phyloP scores from a whole-genome alignment of 768 basidiomycete genomes.

The Clavulina sp. region DNA sequence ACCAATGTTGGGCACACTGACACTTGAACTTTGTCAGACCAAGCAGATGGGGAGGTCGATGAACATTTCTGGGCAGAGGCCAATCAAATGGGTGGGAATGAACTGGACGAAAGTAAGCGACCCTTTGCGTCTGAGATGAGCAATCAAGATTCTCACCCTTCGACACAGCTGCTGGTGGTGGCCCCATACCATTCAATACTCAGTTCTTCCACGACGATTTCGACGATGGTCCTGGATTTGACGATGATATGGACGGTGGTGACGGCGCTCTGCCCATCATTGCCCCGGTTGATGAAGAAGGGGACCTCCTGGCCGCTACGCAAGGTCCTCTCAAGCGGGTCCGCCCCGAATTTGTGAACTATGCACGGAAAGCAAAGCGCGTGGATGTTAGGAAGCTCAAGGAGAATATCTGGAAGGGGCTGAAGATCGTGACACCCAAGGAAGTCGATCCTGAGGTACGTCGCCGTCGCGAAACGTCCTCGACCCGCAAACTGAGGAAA shows the following conservation, averaged over 20 bases:
- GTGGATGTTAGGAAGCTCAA: constrained; percentile 94
- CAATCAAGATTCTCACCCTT: too few relatives aligned
- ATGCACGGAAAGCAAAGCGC: constrained; percentile 86
- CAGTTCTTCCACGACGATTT: constrained; percentile 88
- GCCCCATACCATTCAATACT: constrained; percentile 69
- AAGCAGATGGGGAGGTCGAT: constrained; percentile 76
- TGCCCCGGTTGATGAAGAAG: constrained; percentile 43
- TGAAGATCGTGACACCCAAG: constrained; percentile 47
- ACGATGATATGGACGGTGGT: constrained; percentile 47
- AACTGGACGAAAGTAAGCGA: constrained; percentile 45
- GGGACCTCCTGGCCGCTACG: constrained; percentile 74
- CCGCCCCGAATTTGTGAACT: constrained; percentile 77
- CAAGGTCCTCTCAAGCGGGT: constrained; percentile 60
- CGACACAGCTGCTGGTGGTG: constrained; percentile 23
- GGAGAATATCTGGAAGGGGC: constrained; percentile 91
- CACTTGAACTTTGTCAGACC: constrained; percentile 17
- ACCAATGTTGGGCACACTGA: not conserved
- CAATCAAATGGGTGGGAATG: constrained; percentile 35
- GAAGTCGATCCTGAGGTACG: constrained; percentile 24
- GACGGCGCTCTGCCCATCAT: constrained; percentile 17
- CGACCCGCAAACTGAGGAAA: not conserved
- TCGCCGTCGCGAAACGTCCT: constrained; percentile 17
- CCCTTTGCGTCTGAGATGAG: constrained; percentile 11
- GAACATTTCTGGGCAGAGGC: constrained; percentile 96
- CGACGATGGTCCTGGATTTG: constrained; percentile 41